phyloP scores from a whole-genome alignment of 176 grass and related monocot species.

The Lolium perenne region DNA sequence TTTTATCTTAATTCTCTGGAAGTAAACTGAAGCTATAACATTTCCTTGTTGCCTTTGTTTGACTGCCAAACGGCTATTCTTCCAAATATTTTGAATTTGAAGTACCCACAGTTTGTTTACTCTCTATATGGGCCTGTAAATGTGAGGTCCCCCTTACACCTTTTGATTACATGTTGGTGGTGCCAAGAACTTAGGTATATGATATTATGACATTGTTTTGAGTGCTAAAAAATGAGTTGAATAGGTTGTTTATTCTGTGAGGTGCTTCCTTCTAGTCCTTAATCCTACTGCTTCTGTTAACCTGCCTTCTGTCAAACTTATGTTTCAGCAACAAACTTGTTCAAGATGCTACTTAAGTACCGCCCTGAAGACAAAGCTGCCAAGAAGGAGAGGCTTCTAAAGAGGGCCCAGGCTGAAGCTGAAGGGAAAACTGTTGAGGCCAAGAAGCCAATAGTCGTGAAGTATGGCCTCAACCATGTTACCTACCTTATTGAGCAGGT shows the following conservation, averaged over 20 bases:
- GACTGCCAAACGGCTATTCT: neutral
- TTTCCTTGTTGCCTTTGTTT: neutral
- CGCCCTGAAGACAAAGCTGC: conserved; percentile 62
- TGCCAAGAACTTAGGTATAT: neutral
- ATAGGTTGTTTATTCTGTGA: neutral
- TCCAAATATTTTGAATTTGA: neutral
- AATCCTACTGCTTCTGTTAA: neutral
- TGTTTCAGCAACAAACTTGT: conserved; percentile 59
- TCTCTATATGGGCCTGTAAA: neutral
- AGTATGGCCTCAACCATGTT: conserved; percentile 76
- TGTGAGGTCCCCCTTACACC: neutral
- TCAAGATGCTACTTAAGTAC: conserved; percentile 75
- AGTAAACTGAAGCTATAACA: neutral
- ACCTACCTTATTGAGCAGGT: conserved; percentile 76
- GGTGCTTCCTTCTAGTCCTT: neutral
- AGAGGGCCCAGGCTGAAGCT: conserved; percentile 56
- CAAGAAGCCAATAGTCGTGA: conserved; percentile 73
- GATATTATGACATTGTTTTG: neutral
- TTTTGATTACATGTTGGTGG: neutral
- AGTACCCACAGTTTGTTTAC: neutral
- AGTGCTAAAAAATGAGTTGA: neutral
- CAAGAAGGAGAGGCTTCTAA: conserved; percentile 72
- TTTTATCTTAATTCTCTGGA: neutral
- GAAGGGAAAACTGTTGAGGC: conserved; percentile 68
- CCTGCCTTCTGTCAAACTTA: neutral